Percentiles rank a stretch among this genome's conserved stretches.
phyloP scores from a whole-genome alignment of 768 basidiomycete species.

The Butyriboletus loyo region DNA sequence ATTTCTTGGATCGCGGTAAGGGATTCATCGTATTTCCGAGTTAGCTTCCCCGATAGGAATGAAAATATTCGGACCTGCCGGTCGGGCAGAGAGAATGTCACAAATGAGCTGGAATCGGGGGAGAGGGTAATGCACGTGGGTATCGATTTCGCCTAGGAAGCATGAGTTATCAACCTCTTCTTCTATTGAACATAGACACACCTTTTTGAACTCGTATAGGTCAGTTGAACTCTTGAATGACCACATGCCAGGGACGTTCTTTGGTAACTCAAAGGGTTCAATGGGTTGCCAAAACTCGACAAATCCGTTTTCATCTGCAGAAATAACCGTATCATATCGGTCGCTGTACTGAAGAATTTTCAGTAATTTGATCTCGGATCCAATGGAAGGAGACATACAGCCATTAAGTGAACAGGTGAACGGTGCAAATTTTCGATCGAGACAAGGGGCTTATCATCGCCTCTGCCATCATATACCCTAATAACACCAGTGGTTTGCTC shows the following conservation, averaged over 20 bases:
- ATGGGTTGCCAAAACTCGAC: constrained; percentile 93
- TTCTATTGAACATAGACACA: constrained; percentile 25
- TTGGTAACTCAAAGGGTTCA: constrained; percentile 86
- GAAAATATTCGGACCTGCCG: constrained; percentile 93
- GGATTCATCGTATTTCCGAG: constrained; percentile 93
- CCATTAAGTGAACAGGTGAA: constrained; percentile 87
- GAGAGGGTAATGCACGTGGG: constrained; percentile 92
- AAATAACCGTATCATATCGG: constrained; percentile 85
- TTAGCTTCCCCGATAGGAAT: constrained; percentile 85
- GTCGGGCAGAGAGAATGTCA: constrained; percentile 90
- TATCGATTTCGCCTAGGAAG: constrained; percentile 74
- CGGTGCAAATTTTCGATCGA: constrained; percentile 78
- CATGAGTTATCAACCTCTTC: neutral
- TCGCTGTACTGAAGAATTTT: constrained; percentile 71
- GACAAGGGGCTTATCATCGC: constrained; percentile 73
- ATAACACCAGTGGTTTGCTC: constrained; percentile 74
- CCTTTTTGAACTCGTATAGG: constrained; percentile 98
- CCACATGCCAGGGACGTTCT: constrained; percentile 79
- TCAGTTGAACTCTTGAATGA: constrained; percentile 88
- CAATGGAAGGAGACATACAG: constrained; percentile 47
- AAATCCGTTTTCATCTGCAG: constrained; percentile 92
- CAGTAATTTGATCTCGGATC: neutral
- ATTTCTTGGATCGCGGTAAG: constrained; percentile 92
- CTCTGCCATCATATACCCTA: constrained; percentile 89
- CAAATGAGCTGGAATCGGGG: constrained; percentile 84